Conservation (phyloP, 441 rosid species). For the Populus hybrid region DNA sequence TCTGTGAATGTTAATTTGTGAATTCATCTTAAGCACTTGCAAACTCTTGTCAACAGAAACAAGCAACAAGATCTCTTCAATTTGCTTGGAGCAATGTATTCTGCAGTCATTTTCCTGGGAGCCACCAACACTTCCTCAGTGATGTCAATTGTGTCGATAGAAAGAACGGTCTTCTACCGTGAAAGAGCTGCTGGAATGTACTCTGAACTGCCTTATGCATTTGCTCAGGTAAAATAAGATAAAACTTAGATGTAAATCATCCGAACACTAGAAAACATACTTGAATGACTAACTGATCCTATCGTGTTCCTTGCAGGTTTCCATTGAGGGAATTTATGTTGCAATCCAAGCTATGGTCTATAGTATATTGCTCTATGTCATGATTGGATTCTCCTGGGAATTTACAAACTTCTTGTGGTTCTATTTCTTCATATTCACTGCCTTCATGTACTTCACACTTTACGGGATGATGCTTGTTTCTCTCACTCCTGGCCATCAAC, state of each 20-base stretch:
- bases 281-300: background rate
- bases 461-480: constrained; percentile 77
- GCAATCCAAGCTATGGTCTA: constrained; percentile 51
- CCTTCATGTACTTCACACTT: constrained; percentile 61
- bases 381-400: constrained; percentile 52
- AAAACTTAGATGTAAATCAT: background rate
- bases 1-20: background rate
- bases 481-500: constrained; percentile 62
- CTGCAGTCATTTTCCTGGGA: constrained; percentile 80
- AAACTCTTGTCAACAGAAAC: constrained; percentile 24
- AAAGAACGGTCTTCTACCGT: constrained; percentile 80
- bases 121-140: constrained; percentile 66
- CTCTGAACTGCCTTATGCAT: constrained; percentile 59
- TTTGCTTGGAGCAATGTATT: constrained; percentile 57
- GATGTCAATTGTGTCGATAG: constrained; percentile 57
- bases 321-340: constrained; percentile 55
- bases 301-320: constrained; percentile 32
- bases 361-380: constrained; percentile 40
- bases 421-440: constrained; percentile 55
- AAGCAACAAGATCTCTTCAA: constrained; percentile 48
- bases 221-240: constrained; percentile 46
- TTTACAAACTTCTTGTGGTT: constrained; percentile 48
- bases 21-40: background rate
- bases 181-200: constrained; percentile 94
- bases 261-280: background rate